Evolutionary conservation across 75 land plant species (phyloP), one percentile per base, ranked within the genome.

Genomic region (Pinus tabuliformis): DNA sequence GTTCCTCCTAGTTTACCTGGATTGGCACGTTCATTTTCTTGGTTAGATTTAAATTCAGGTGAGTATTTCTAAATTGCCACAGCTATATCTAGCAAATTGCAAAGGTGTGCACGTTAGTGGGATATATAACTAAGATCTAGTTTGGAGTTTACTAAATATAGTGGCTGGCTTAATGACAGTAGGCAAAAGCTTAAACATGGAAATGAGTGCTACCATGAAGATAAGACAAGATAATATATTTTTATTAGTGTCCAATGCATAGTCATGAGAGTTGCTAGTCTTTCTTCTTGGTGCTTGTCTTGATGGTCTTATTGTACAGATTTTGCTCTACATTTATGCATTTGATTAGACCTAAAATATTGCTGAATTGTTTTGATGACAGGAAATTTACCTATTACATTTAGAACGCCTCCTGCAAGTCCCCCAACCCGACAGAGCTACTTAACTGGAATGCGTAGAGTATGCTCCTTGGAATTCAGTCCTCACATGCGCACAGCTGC

Each of bases 381-480:
- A 87, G 92, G 91, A 21, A 81, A 83, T 71, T 57, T 86, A 61
- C 83, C 91, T 58, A 58, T 85, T 57, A 83, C 91, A 24, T 89
- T 93, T 61, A 89, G 98, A 86, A 95, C 94, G 54, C 96, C 95
- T 62, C 92, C 99, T 79, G 95, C 96, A 17, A 96, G 99, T 83
- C 99, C 99, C 70, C 98, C 86, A 36, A 58, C 95, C 45, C 77
- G 90, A 59, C 86, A 85, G 77, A 83, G 79, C 77, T 87, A 83
- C 73, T 76, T 96, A 42, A 65, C 87, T 57, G 92, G 92, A 57
- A 86, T 96, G 85, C 79, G 99, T 9, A 86, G 98, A 76, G 99
- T 96, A 18, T 91, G 84, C 71, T 96, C 99, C 56, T 82, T 96
- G 65, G 98, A 96, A 74, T 92, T 94, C 62, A 82, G 90, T 62